Evolutionary conservation across 371 early-diverging fungal species (phyloP), one percentile per base, ranked within the genome.

Genomic region (Neoconidiobolus thromboides): DNA sequence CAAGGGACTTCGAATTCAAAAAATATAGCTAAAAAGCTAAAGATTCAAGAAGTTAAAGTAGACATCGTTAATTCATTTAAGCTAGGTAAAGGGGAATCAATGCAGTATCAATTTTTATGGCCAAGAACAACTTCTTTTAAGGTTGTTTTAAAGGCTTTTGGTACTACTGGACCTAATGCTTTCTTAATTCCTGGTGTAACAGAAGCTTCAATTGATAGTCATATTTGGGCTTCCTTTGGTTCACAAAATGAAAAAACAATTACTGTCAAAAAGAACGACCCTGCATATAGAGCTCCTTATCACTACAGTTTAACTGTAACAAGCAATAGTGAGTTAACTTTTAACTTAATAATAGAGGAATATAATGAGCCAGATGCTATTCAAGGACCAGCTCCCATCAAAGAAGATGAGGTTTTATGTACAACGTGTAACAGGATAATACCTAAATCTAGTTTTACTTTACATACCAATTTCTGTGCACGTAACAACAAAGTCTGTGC

Each of bases 401-500:
- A 26, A 26, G 26, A 26, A 26, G 26, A 26, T 26, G 26, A 26
- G 47, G 73, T 67, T 6, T 63, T 73, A 42, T 93, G 93, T 61
- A 48, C 62, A 3, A 85, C 90, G 64, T 91, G 93, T 68, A 72
- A 73, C 1, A 71, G 81, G n/a, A 75, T 71, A 69, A 76, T 91
- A 40, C 82, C 82, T 2, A 68, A 71, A 52, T 65, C 70, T 14
- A 76, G 79, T 1, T 60, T 75, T 3, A 62, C 69, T 40, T 74
- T 90, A 58, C 93, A 93, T 63, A 73, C 71, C 58, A 77, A 76
- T 3, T 85, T 86, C 56, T 93, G 93, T 67, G 60, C 68, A 58
- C 75, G 93, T 0, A 87, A 93, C 63, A 89, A 90, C 65, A 62
- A 69, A 0, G 63, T 73, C 4, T 91, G 91, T 62, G 64, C 69